Evolutionary conservation across 768 basidiomycete genomes (phyloP), one percentile per base, ranked within the genome.

Genomic region (Lentinula raphanica): DNA sequence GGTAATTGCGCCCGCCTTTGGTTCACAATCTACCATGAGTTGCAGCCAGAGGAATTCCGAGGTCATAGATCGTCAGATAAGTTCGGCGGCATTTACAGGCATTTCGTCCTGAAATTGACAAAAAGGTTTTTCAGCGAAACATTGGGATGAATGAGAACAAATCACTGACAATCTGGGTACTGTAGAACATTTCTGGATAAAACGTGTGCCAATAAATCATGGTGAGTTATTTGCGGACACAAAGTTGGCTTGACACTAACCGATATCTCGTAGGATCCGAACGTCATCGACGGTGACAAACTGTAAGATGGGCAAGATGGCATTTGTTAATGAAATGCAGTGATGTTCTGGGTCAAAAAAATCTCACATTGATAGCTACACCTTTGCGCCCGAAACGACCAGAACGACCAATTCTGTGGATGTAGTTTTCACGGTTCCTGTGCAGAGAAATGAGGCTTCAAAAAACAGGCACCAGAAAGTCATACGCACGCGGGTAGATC

Each of bases 331-430:
- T 65, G 58, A 66, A 58, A 58, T 62, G 64, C 58, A 66, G 57
- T 32, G 21, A 49, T 49, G 53, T 59, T 28, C 23, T 19, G 55
- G 38, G 51, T 27, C 12, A 31, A 32, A 27, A 31, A 75, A 8
- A 35, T 35, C 88, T 42, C 68, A 97, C 95, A 75, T 98, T 99
- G 76, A 99, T 98, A 44, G 97, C 97, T 60, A 98, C 97, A 81
- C 96, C 97, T 77, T 99, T 99, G 66, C 97, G 82, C 65, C 97
- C 97, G 77, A 98, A 98, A 59, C 97, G 94, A 69, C 97, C 97
- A 59, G 95, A 97, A 61, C 97, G 94, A 73, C 97, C 97, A 70
- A 98, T 98, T 69, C 97, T 92, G 79, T 99, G 97, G 65, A 99
- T 98, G 78, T 99, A 99, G 74, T 99, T 98, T 83, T 98, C 96